phyloP scores from a whole-genome alignment of 2,329 filamentous ascomycete species.

The Kalaharituber pfeilii region DNA sequence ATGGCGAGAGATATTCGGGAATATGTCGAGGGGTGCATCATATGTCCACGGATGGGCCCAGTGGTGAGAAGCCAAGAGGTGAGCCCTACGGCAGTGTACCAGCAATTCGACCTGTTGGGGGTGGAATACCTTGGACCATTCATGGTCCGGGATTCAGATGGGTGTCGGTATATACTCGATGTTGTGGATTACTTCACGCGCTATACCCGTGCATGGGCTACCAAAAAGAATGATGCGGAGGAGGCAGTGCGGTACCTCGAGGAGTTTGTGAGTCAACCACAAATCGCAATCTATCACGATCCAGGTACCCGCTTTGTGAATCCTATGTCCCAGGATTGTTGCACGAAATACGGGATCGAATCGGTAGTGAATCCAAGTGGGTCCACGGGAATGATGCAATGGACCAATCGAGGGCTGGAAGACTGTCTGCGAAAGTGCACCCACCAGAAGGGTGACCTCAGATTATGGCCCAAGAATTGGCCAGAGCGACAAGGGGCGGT shows the following conservation, averaged over 20 bases:
- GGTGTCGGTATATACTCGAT: not conserved
- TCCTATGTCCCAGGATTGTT: not conserved
- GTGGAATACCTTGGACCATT: not conserved
- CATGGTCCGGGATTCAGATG: not conserved
- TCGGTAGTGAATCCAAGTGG: not conserved
- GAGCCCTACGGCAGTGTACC: not conserved
- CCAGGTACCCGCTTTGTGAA: not conserved
- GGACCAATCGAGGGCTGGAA: not conserved
- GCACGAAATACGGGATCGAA: not conserved
- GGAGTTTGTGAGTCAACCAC: not conserved
- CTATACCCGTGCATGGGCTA: not conserved
- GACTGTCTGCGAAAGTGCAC: not conserved
- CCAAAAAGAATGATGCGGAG: not conserved
- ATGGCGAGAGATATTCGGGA: not conserved
- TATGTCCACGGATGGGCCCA: not conserved
- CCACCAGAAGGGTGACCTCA: not conserved
- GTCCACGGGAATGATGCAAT: not conserved
- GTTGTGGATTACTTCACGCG: not conserved
- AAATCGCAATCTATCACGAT: not conserved
- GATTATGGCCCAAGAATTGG: too few species aligned
- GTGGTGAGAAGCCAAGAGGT: not conserved
- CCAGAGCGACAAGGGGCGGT: not conserved
- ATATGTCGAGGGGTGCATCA: not conserved
- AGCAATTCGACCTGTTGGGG: not conserved
- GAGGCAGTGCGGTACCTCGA: not conserved